Evolutionary conservation across 805 yeast genomes (phyloP), one percentile per base, ranked within the genome.

Genomic region (Ogataea wickerhamii): DNA sequence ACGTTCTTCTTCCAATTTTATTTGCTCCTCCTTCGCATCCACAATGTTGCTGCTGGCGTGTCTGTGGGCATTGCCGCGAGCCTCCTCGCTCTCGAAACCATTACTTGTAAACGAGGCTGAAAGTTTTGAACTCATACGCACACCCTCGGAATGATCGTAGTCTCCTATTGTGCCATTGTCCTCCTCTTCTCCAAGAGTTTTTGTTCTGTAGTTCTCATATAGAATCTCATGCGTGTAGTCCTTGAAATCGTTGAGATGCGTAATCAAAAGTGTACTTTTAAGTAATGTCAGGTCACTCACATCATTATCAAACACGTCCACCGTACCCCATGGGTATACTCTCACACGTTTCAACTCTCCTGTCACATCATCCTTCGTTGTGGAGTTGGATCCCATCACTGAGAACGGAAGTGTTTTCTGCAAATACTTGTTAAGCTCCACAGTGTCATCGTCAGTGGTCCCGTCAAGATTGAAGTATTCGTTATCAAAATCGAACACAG

Each of bases 191-290:
- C 43, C 53, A 18, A 49, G 40, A 10, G 53, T 49, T 36, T 80
- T 87, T 7, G 96, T 85, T 72, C 97, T 81, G 64, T 88, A 88
- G 37, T 80, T 81, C 62, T 88, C 97, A 61, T 88, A 88, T 47
- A 88, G 67, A 28, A 80, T 74, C 58, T 87, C 95, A 59, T 85
- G 94, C 6, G 97, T 88, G 54, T 76, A 73, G 53, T 88, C 96
- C 64, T 87, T 87, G 62, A 88, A 78, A 57, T 88, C 96, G 58
- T 81, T 81, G 62, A 88, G 73, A 64, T 87, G 96, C 13, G 93
- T 80, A 53, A 85, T 82, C 54, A 88, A 73, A 43, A 88, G 67
- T 4, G 88, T 77, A 54, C 86, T 87, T 60, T 88, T 80, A 60
- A 88, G 71, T 28, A 84, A 74, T 30, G 86, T 76, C 58, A 88